Conservation (phyloP, 2,329 filamentous ascomycete genomes). For the Cladorrhinum sp. region DNA sequence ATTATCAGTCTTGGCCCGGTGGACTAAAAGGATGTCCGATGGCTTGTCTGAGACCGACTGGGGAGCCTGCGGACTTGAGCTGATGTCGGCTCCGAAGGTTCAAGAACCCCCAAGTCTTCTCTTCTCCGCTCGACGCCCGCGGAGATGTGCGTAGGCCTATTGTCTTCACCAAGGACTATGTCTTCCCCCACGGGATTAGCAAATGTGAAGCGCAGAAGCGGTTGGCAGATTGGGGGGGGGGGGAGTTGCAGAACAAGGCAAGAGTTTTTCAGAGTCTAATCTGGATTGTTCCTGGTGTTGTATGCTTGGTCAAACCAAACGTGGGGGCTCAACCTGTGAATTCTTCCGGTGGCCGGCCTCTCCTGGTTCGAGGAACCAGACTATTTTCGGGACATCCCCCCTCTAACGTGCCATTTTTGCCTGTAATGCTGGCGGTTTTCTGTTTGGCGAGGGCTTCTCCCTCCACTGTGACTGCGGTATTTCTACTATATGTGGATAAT, state of each 20-base stretch:
- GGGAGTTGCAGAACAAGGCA: neutral
- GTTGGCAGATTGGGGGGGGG: neutral
- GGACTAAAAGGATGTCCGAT: constrained; percentile 9
- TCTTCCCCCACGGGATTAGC: neutral
- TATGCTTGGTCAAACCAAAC: neutral
- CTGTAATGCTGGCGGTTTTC: constrained; percentile 16
- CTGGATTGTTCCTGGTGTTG: neutral
- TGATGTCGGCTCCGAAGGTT: constrained; percentile 4
- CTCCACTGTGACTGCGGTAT: constrained; percentile 21
- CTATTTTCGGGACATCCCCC: constrained; percentile 17
- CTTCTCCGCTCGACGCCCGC: neutral
- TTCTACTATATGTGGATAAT: constrained; percentile 17
- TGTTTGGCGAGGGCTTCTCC: constrained; percentile 5
- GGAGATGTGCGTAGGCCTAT: constrained; percentile 3
- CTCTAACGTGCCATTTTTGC: constrained; percentile 21
- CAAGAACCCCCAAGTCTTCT: neutral
- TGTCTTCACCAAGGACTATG: no score
- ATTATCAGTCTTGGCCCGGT: constrained; percentile 23
- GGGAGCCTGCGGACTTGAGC: neutral
- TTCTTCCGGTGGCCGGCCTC: constrained; percentile 22
- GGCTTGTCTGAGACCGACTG: neutral
- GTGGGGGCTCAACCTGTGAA: constrained; percentile 18
- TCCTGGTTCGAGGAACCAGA: constrained; percentile 2
- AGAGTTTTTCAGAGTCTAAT: neutral
- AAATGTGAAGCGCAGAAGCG: neutral